These are phyloP conservation scores for Suillus fuscotomentosus DNA, from an alignment of 768 basidiomycete species.

Conservation along the genomic window DNA sequence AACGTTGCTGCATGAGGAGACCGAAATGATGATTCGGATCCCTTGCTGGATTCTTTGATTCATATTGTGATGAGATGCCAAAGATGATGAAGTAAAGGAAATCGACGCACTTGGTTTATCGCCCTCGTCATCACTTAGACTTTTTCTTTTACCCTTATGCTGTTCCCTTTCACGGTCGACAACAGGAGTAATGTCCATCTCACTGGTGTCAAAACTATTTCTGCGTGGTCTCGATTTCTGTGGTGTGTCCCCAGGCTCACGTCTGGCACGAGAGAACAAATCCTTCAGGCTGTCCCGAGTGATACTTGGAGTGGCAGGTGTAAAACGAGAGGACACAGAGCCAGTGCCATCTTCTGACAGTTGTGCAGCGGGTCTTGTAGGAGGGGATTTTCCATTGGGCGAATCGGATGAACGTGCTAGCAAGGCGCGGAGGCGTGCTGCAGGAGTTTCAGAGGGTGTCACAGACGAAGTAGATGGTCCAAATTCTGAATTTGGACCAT, in stretches of 20 bases:
- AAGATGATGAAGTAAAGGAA: conserved; percentile 9
- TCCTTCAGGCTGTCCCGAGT: conserved; percentile 60
- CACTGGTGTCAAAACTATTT: conserved; percentile 61
- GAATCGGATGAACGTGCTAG: conserved; percentile 49
- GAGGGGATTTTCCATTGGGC: conserved; percentile 26
- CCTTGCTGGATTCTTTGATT: conserved; percentile 22
- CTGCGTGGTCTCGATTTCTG: conserved; percentile 49
- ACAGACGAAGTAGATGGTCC: conserved; percentile 8
- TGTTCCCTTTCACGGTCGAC: conserved; percentile 39
- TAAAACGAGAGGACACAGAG: conserved; percentile 14
- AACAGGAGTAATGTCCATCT: conserved; percentile 54
- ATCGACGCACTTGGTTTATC: conserved; percentile 51
- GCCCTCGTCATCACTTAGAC: conserved; percentile 67
- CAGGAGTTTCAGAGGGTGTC: conserved; percentile 43
- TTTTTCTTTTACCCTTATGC: conserved; percentile 53
- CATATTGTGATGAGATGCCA: conserved; percentile 5
- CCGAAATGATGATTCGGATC: conserved; percentile 36
- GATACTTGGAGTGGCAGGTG: conserved; percentile 39
- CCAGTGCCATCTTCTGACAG: conserved; percentile 27
- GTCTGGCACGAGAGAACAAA: conserved; percentile 64
- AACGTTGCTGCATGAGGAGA: conserved; percentile 46
- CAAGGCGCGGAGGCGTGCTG: conserved; percentile 62
- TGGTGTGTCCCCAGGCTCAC: conserved; percentile 64
- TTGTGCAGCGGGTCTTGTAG: conserved; percentile 23
- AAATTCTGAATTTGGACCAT: conserved; percentile 8